Evolutionary conservation across 306 rosid genomes (phyloP).

Genomic region (Arachis hypogaea): DNA sequence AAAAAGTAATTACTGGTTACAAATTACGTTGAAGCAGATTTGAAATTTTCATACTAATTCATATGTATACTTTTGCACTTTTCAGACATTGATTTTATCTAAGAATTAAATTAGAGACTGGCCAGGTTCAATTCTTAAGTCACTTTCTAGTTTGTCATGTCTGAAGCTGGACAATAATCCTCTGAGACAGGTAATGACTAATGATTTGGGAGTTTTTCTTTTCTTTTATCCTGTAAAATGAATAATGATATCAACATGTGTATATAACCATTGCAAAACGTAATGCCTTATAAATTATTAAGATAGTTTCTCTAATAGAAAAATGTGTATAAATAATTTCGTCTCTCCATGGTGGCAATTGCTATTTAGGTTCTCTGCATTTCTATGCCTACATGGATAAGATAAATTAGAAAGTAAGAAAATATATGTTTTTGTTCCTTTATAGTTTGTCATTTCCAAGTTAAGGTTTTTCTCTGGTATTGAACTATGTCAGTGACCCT

Average conservation of each 20-base stretch:
- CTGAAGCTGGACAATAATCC: conserved; percentile 89
- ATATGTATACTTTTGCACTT: conserved; percentile 40
- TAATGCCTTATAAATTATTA: neutral
- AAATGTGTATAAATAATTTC: conserved; percentile 22
- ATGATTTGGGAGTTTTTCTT: conserved; percentile 29
- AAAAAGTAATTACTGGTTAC: conserved; percentile 33
- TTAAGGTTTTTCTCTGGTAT: neutral
- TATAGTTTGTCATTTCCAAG: conserved; percentile 11
- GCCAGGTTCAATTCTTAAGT: conserved; percentile 76
- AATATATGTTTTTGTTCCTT: conserved; percentile 23
- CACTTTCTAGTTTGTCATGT: conserved; percentile 67
- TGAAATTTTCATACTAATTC: conserved; percentile 38
- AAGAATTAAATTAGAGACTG: conserved; percentile 85
- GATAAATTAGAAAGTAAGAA: conserved; percentile 5
- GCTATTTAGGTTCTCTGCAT: neutral
- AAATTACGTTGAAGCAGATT: conserved; percentile 32
- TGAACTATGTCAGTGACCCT: neutral
- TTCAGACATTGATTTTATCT: conserved; percentile 80
- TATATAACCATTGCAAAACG: conserved; percentile 18
- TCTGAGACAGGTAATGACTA: conserved; percentile 66
- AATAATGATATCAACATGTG: conserved; percentile 33
- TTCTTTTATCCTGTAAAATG: conserved; percentile 27
- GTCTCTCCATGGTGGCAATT: conserved; percentile 26
- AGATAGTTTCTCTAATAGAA: conserved; percentile 16
- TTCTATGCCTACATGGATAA: conserved; percentile 13